These are phyloP conservation scores for Reticulascus tulasneorum DNA, from an alignment of 2,329 filamentous ascomycete species.

Conservation along the genomic window DNA sequence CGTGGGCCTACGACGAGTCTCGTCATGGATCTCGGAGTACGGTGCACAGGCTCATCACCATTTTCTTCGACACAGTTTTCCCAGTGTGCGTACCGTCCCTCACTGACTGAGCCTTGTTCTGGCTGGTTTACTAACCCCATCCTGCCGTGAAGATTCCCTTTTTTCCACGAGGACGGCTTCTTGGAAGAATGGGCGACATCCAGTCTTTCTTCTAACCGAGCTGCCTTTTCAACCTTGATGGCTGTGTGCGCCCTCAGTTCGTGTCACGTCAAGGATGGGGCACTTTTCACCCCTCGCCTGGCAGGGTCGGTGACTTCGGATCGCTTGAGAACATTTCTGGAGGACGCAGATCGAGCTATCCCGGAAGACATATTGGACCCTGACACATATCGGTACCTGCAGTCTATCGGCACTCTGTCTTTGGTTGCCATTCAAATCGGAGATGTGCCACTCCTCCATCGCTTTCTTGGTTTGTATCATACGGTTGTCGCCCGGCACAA, in stretches of 20 bases:
- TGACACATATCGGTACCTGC: conserved; percentile 12
- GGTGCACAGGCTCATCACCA: conserved; percentile 9
- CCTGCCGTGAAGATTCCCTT: conserved; percentile 29
- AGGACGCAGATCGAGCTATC: conserved; percentile 11
- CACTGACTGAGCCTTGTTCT: background rate
- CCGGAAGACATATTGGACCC: conserved; percentile 9
- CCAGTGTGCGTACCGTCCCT: conserved; percentile 8
- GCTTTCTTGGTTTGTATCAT: conserved; percentile 46
- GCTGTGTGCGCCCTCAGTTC: conserved; percentile 46
- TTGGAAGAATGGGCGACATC: conserved; percentile 38
- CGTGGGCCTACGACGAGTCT: conserved; percentile 12
- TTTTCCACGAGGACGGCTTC: conserved; percentile 44
- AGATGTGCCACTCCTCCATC: conserved; percentile 43
- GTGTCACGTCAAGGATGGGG: conserved; percentile 45
- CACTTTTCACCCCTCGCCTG: conserved; percentile 38
- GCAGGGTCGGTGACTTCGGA: conserved; percentile 1
- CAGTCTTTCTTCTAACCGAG: conserved; percentile 18
- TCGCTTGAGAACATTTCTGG: conserved; percentile 11
- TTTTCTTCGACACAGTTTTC: conserved; percentile 16
- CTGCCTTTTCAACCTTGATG: conserved; percentile 47
- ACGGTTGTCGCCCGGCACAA: conserved; percentile 43
- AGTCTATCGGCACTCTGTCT: conserved; percentile 41
- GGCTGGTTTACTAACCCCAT: conserved; percentile 1
- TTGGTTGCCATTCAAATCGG: conserved; percentile 49
- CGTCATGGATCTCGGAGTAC: conserved; percentile 10